Evolutionary conservation across 805 yeast species (phyloP), one percentile per base, ranked within the genome.

Genomic region (Metschnikowia reukaufii): DNA sequence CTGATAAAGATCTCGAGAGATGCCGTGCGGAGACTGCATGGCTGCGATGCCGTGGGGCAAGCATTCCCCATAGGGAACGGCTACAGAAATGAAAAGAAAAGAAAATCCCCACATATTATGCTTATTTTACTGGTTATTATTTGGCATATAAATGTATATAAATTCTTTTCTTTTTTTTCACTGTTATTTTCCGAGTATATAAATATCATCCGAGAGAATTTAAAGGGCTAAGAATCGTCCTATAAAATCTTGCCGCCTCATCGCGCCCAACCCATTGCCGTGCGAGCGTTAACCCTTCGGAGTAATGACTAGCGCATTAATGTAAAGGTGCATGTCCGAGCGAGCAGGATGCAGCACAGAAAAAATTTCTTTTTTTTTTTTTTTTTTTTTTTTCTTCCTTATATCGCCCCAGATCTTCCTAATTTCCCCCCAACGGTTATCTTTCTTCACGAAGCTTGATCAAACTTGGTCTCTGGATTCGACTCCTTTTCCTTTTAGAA

Each of bases 361-460:
- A 23, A 23, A 23, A 23, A 23, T 6, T 25, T 25, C 25, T 20
- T n/a, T 27, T 38, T 27, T 39, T 31, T 39, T 20, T 20, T 39
- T 39, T 31, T 39, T 31, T 31, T 27, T 38, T 18, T 38, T 19
- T 29, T 16, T 30, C 18, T 30, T 13, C 15, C 25, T 12, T 39
- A 23, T 39, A 12, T 32, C 35, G 21, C 29, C 20, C 15, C 30
- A 32, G 18, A 16, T 21, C 36, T 18, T 4, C n/a, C 6, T 17
- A 6, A n/a, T 18, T 34, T 18, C 25, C 18, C 18, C 9, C 6
- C 25, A 18, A 23, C 4, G 16, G 29, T 17, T 39, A 39, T 39
- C 43, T 30, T 31, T 31, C 43, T 20, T 31, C 35, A 12, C 29
- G 29, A 31, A 39, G 43, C 15, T 20, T 31, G 43, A 39, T 39